phyloP scores from a whole-genome alignment of 345 rosid species.

The Arabidopsis arenosa region DNA sequence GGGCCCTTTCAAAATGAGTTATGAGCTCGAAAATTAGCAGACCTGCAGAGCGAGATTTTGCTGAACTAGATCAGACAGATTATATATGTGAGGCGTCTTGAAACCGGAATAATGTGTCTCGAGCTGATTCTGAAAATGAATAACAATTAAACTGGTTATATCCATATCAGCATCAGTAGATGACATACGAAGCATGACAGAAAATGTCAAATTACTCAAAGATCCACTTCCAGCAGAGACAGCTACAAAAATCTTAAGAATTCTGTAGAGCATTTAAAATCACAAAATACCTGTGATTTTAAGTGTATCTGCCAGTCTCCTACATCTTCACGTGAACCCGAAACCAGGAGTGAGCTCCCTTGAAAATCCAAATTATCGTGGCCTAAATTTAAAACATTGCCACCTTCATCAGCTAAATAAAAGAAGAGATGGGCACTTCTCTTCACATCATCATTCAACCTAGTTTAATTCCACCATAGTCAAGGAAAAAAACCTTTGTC shows the following conservation, averaged over 20 bases:
- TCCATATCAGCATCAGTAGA: conserved; percentile 36
- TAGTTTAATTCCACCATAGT: conserved; percentile 45
- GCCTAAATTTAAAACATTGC: conserved; percentile 63
- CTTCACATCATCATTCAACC: conserved; percentile 55
- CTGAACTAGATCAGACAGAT: conserved; percentile 88
- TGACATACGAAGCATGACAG: conserved; percentile 12
- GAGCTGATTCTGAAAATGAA: conserved; percentile 58
- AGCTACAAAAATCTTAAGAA: conserved; percentile 6
- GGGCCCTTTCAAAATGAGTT: conserved; percentile 17
- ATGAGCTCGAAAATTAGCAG: conserved; percentile 37
- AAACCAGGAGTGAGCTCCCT: conserved; percentile 71
- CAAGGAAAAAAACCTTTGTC: conserved; percentile 8
- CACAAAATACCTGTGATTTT: conserved; percentile 61
- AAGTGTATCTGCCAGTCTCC: conserved; percentile 94
- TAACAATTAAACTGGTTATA: conserved; percentile 19
- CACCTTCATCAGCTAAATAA: conserved; percentile 92
- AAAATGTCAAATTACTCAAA: conserved; percentile 17
- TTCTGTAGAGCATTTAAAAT: conserved; percentile 2
- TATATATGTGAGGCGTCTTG: conserved; percentile 90
- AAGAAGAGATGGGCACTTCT: conserved; percentile 79
- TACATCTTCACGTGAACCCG: conserved; percentile 72
- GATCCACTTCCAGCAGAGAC: conserved; percentile 19
- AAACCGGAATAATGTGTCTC: conserved; percentile 88
- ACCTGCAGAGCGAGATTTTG: conserved; percentile 81
- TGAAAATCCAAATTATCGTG: conserved; percentile 48